These are phyloP conservation scores for Candida sojae DNA, from an alignment of 1,139 yeast genomes.

Conservation along the genomic window DNA sequence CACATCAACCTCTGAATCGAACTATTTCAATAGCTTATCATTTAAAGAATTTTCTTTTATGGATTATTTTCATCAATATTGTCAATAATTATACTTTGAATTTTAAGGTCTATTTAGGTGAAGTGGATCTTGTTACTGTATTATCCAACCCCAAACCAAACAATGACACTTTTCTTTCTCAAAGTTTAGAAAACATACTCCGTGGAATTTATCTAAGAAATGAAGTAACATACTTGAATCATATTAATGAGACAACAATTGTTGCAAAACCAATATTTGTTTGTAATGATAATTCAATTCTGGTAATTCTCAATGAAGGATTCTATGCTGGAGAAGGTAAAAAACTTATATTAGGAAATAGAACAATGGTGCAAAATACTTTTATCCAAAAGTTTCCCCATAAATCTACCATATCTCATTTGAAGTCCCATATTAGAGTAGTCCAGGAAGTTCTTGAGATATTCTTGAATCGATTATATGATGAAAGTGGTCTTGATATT, in stretches of 20 bases:
- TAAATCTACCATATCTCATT: background rate
- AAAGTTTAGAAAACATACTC: conserved; percentile 15
- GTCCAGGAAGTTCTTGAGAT: conserved; percentile 3
- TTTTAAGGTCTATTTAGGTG: conserved; percentile 7
- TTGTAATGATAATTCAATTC: conserved; percentile 12
- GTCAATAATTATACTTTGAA: conserved; percentile 9
- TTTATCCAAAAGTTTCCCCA: conserved; percentile 3
- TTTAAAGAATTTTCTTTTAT: conserved; percentile 11
- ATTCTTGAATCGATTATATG: conserved; percentile 7
- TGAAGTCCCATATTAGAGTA: background rate
- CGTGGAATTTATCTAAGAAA: conserved; percentile 23
- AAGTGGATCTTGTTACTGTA: conserved; percentile 19
- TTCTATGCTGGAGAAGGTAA: conserved; percentile 13
- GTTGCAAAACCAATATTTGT: conserved; percentile 19
- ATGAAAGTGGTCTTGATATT: conserved; percentile 1
- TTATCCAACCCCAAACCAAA: conserved; percentile 10
- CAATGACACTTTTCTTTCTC: conserved; percentile 1
- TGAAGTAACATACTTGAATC: conserved; percentile 20
- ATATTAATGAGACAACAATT: conserved; percentile 19
- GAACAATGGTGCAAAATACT: background rate
- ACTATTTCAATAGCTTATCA: conserved; percentile 2
- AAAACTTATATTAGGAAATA: conserved; percentile 2
- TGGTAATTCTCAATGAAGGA: conserved; percentile 20
- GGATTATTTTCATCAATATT: conserved; percentile 11
- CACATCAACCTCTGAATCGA: conserved; percentile 1